Evolutionary conservation across 345 rosid genomes (phyloP).

Genomic region (Pistacia vera): DNA sequence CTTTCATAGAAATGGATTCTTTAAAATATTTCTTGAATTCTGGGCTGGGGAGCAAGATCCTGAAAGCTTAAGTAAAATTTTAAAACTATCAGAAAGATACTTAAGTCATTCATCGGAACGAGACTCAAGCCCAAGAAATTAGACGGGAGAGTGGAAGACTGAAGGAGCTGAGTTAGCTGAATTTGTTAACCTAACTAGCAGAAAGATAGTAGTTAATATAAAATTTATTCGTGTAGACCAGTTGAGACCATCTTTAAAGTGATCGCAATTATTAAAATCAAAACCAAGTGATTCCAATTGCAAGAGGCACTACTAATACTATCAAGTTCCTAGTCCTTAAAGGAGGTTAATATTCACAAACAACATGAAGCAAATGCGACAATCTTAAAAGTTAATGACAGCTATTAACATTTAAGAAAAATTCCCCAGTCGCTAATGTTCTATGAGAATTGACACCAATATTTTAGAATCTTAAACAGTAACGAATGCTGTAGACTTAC

Average conservation of each 20-base stretch:
- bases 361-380: neutral
- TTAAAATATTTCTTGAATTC: neutral
- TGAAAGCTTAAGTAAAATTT: too few species aligned
- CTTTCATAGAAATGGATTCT: neutral
- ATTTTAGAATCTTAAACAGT: constrained; percentile 7
- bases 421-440: neutral
- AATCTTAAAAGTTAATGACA: too few species aligned
- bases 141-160: neutral
- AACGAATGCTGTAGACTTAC: constrained; percentile 29
- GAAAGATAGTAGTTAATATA: too few species aligned
- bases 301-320: neutral
- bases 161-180: neutral
- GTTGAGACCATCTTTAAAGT: too few species aligned
- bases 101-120: neutral
- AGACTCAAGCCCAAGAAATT: neutral
- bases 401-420: neutral
- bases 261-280: neutral
- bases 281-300: neutral
- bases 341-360: neutral
- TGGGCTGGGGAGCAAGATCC: neutral
- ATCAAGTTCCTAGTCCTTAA: constrained; percentile 3
- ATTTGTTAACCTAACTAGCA: neutral
- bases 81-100: neutral
- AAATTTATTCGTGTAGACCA: too few species aligned
- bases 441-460: neutral